Base-by-base conservation (phyloP, 208 protist genomes). In the Lotmaria passim region DNA sequence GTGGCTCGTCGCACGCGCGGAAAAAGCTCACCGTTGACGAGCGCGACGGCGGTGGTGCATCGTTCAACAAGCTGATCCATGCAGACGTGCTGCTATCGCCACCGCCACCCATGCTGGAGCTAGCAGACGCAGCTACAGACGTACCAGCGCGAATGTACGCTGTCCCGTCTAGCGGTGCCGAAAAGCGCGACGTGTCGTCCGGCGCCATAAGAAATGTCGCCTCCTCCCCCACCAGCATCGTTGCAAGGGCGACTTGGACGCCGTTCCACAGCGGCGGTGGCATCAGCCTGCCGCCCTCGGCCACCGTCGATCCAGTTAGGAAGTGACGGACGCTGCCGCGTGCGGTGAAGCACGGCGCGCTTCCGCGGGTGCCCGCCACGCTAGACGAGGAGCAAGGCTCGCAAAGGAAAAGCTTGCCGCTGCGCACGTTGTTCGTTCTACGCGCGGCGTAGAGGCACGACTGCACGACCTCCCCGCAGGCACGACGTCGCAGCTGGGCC, bases 151-250 rank as follows among this genome's bases (percentile, higher is more conserved):
- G 65, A 8, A 34, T 46, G 65, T 63, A 71, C 44, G 55, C 44
- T 1, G 65, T 1, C 1, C 43, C 44, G 44, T 71, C 65, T 21
- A 55, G 28, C 43, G 59, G 65, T 2, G 60, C 50, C 1, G 66
- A 59, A 38, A 66, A 73, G 10, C 48, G 36, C 11, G 59, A 59
- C 21, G 47, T 55, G 58, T 79, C 60, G 8, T 55, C 65, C 2
- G 57, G 17, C 53, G 39, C 61, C 41, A 80, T 52, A 7, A 80
- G 11, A 52, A 80, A 80, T 1, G 51, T 51, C 2, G 75, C 75
- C 36, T 41, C 48, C 48, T 80, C 75, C 19, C 68, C 68, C 19
- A 75, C 57, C 2, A 41, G 44, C 75, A 80, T 80, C 26, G 68
- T 67, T 6, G 61, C 57, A 12, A 80, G 43, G 12, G 75, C 75